Base-by-base conservation (phyloP, 768 basidiomycete species). In the Daedaleopsis nitida region DNA sequence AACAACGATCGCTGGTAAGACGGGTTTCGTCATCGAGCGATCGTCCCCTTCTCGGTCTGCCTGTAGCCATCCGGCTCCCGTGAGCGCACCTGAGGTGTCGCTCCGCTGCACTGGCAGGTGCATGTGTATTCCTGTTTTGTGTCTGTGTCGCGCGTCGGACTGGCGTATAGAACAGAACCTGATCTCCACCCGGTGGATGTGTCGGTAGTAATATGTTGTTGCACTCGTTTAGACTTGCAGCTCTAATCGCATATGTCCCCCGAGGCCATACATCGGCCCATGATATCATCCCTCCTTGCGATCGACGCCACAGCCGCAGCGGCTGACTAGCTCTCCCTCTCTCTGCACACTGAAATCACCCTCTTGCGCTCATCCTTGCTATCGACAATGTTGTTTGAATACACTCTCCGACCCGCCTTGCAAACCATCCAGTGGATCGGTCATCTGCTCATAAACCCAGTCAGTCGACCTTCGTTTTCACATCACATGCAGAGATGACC, bases 1-100 rank as follows among this genome's bases (percentile, higher is more conserved):
- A 55, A 59, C 58, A 54, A 55, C 63, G 73, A 73, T 60, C 74
- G 74, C 58, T 75, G 74, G 74, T 75, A 67, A 68, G 58, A 34
- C 3, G 9, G 17, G 27, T 52, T 35, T 21, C 23, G 21, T n/a
- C 37, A 11, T 50, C 24, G 32, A 21, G 21, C 49, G 58, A 45
- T 51, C 39, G 14, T 24, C 17, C n/a, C 5, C 21, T 32, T 27
- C 42, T 27, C n/a, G n/a, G 14, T 42, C 37, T 38, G 39, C 11
- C 39, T 3, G 27, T 32, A 32, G 27, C 27, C 27, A 32, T 32
- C 27, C 27, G 27, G 27, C 4, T 7, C 27, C 27, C 7, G 27
- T 32, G 27, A 32, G 27, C 27, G 27, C 27, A 32, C 27, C 27
- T 32, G 27, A 32, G 27, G 27, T 32, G 27, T 3, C 3, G 27